Conservation (phyloP, 2,329 filamentous ascomycete species). For the Pseudopyrenochaeta lycopersici region DNA sequence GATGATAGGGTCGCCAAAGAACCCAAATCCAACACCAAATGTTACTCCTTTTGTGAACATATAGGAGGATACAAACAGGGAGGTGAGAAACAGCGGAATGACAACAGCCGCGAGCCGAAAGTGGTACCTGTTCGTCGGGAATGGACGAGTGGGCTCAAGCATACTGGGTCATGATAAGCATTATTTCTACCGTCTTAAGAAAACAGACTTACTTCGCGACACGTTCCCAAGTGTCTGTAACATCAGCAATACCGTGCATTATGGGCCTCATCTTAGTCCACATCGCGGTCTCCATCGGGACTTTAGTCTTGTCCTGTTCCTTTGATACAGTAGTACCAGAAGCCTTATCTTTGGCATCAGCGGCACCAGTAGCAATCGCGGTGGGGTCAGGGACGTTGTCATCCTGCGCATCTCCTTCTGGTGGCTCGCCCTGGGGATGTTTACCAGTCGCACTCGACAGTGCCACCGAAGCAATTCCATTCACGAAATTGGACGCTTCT, state of each 20-base stretch:
- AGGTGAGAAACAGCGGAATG: conserved; percentile 53
- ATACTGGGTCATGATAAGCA: conserved; percentile 39
- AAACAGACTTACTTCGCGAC: conserved; percentile 63
- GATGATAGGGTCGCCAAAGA: conserved; percentile 83
- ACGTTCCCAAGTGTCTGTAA: conserved; percentile 70
- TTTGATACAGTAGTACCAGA: conserved; percentile 60
- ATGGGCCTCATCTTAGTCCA: conserved; percentile 78
- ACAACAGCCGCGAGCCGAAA: conserved; percentile 57
- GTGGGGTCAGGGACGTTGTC: conserved; percentile 70
- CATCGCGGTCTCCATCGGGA: conserved; percentile 78
- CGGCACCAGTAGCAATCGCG: conserved; percentile 62
- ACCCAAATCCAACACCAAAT: conserved; percentile 74
- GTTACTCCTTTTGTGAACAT: conserved; percentile 69
- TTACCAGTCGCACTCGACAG: conserved; percentile 80
- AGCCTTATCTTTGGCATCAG: conserved; percentile 63
- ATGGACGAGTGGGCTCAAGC: conserved; percentile 59
- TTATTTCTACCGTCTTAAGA: not conserved
- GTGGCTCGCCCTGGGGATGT: conserved; percentile 72
- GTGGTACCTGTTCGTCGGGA: conserved; percentile 55
- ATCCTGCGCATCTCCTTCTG: conserved; percentile 50
- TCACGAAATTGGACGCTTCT: conserved; percentile 83
- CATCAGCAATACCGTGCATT: conserved; percentile 71
- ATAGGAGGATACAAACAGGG: conserved; percentile 58
- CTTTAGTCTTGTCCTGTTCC: conserved; percentile 78
- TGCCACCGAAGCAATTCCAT: conserved; percentile 75